A percentile compares a stretch with the other conserved stretches of the same genome.
Conservation (phyloP, 257 asterid genomes). For the Nicotiana obtusifolia region DNA sequence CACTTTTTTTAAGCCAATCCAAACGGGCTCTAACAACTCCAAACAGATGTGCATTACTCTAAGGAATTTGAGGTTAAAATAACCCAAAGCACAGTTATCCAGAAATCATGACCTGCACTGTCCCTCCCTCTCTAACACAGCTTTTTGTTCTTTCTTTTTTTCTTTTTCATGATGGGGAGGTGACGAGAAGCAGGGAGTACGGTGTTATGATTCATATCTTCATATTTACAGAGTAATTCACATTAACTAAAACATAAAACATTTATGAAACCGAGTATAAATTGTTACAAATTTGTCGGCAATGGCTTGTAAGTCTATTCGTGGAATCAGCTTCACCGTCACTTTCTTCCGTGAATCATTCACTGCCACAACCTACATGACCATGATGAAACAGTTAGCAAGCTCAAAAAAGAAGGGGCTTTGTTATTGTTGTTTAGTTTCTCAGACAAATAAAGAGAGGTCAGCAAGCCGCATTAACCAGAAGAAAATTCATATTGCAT, state of each 20-base stretch:
- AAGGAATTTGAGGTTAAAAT: neutral
- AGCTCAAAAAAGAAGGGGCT: constrained; percentile 6
- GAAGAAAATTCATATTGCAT: neutral
- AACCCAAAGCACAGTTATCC: neutral
- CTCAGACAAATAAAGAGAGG: neutral
- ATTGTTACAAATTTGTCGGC: constrained; percentile 86
- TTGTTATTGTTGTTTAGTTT: neutral
- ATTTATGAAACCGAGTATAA: constrained; percentile 5
- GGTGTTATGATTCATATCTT: neutral
- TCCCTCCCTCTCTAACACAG: neutral
- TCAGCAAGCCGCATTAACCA: neutral
- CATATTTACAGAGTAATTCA: neutral
- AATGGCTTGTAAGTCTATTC: constrained; percentile 82
- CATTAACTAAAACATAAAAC: neutral
- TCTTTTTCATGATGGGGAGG: neutral
- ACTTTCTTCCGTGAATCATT: constrained; percentile 61
- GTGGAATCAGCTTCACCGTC: constrained; percentile 78
- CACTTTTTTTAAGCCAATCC: no score
- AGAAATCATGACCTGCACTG: neutral
- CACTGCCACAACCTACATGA: constrained; percentile 64
- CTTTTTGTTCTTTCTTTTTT: neutral
- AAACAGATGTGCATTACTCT: neutral
- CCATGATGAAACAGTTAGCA: constrained; percentile 13
- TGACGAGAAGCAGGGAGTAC: neutral
- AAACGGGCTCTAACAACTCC: no score